Conservation (phyloP, 2,329 filamentous ascomycete genomes). For the Colletotrichum eleusines region DNA sequence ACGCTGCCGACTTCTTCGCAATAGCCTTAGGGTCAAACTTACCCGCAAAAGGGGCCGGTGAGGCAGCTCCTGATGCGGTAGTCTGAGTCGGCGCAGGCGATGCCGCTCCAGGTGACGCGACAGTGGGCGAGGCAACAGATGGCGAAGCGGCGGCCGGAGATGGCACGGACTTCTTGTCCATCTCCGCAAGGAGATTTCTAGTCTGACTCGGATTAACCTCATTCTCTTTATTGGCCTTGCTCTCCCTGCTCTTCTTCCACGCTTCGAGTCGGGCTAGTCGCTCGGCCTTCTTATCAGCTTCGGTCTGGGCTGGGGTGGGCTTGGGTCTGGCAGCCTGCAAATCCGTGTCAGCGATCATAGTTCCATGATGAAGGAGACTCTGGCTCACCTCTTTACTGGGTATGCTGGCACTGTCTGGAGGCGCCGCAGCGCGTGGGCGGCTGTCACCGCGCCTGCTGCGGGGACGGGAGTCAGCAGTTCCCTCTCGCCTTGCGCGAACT, state of each 20-base stretch:
- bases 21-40: slow-evolving; percentile 92
- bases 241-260: slow-evolving; percentile 92
- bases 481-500: slow-evolving; percentile 73
- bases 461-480: slow-evolving; percentile 77
- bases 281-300: slow-evolving; percentile 83
- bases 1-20: slow-evolving; percentile 79
- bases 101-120: slow-evolving; percentile 57
- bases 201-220: slow-evolving; percentile 74
- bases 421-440: slow-evolving; percentile 64
- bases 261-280: slow-evolving; percentile 85
- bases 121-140: slow-evolving; percentile 59
- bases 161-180: slow-evolving; percentile 74
- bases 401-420: slow-evolving; percentile 60
- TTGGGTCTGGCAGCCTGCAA: slow-evolving; percentile 66
- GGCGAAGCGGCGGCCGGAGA: slow-evolving; percentile 62
- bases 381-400: slow-evolving; percentile 69
- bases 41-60: slow-evolving; percentile 74
- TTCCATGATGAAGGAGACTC: background rate
- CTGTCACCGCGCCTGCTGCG: slow-evolving; percentile 76
- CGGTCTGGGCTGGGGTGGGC: slow-evolving; percentile 66
- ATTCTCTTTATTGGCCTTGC: slow-evolving; percentile 78
- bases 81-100: slow-evolving; percentile 50
- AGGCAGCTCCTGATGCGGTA: slow-evolving; percentile 57
- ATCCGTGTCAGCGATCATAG: slow-evolving; percentile 44
- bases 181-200: slow-evolving; percentile 76